These are phyloP conservation scores for Stagonosporopsis vannaccii DNA, from an alignment of 2,329 filamentous ascomycete genomes.

Conservation along the genomic window DNA sequence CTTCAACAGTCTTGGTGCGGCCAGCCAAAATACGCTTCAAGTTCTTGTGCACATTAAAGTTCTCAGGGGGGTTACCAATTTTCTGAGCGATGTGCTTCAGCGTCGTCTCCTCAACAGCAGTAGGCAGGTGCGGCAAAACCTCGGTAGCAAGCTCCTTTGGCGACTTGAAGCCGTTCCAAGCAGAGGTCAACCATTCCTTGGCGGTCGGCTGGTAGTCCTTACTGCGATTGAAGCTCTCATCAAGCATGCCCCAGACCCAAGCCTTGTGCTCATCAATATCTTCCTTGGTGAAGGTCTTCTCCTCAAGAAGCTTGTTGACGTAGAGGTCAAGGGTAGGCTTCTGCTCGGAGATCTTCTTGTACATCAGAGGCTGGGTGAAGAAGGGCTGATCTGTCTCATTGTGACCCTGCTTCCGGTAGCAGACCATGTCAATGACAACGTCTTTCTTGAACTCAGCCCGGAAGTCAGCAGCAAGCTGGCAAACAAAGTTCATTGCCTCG, in stretches of 20 bases:
- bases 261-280: conserved; percentile 99
- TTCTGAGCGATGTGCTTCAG: conserved; percentile 83
- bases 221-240: conserved; percentile 95
- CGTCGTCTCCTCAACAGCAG: conserved; percentile 75
- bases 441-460: conserved; percentile 98
- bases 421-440: conserved; percentile 96
- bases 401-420: conserved; percentile 98
- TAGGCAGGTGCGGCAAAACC: conserved; percentile 89
- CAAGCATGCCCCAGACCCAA: conserved; percentile 99
- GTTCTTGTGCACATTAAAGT: conserved; percentile 91
- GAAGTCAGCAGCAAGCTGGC: conserved; percentile 96
- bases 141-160: conserved; percentile 97
- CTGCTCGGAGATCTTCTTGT: conserved; percentile 93
- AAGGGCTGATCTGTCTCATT: conserved; percentile 99
- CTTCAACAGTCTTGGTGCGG: conserved; percentile 88
- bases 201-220: conserved; percentile 97
- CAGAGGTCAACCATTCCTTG: conserved; percentile 98
- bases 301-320: conserved; percentile 85
- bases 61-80: conserved; percentile 81
- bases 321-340: conserved; percentile 89
- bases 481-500: conserved; percentile 97
- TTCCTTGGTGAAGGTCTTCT: conserved; percentile 95
- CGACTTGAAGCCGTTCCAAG: conserved; percentile 99
- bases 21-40: conserved; percentile 92
- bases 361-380: conserved; percentile 99